These are phyloP conservation scores for Cronartium quercuum DNA, from an alignment of 1,284 basidiomycete species.

Conservation along the genomic window DNA sequence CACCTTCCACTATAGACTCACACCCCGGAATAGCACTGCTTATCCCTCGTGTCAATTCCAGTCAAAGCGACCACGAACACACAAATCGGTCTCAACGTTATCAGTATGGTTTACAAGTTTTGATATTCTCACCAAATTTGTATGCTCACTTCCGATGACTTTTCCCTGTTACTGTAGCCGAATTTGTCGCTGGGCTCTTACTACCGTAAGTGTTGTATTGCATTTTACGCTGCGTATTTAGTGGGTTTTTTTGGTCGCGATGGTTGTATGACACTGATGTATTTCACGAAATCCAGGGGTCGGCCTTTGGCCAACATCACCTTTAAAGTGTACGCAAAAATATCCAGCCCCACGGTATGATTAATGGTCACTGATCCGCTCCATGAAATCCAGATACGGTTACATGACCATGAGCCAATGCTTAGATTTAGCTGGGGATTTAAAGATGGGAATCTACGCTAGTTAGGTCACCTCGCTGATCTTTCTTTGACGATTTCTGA, in stretches of 20 bases:
- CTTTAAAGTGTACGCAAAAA: conserved; percentile 32
- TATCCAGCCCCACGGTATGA: neutral
- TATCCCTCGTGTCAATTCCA: neutral
- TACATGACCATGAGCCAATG: conserved; percentile 40
- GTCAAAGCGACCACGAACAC: conserved; percentile 38
- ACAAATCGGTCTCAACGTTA: conserved; percentile 35
- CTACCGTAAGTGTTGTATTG: conserved; percentile 25
- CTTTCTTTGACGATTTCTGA: neutral
- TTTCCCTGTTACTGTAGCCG: conserved; percentile 25
- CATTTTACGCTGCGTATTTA: neutral
- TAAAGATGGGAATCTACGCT: conserved; percentile 38
- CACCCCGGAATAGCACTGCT: neutral
- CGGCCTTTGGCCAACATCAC: conserved; percentile 32
- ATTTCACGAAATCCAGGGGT: conserved; percentile 4
- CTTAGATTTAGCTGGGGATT: conserved; percentile 32
- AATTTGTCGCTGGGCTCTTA: conserved; percentile 31
- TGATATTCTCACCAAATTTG: neutral
- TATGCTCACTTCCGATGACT: neutral
- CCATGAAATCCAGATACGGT: conserved; percentile 13
- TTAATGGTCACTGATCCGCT: neutral
- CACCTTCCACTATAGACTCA: neutral
- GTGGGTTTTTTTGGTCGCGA: neutral
- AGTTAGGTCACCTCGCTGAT: conserved; percentile 23
- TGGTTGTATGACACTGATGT: too few relatives aligned
- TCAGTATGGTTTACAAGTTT: neutral